phyloP scores from a whole-genome alignment of 805 yeast species.

The Saccharomycopsis fermentans region DNA sequence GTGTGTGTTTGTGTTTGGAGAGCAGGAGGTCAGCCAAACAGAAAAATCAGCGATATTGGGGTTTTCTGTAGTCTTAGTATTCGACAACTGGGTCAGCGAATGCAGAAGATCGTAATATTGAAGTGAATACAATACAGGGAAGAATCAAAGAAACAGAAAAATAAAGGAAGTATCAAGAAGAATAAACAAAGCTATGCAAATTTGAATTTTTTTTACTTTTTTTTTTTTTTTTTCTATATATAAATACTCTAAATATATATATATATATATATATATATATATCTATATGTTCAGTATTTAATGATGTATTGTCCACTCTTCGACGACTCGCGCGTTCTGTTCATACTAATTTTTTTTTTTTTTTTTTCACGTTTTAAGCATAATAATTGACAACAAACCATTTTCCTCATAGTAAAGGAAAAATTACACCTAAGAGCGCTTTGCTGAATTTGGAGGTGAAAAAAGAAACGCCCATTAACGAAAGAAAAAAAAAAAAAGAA shows the following conservation, averaged over 20 bases:
- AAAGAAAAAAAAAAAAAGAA: neutral
- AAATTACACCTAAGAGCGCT: neutral
- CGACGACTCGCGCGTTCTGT: neutral
- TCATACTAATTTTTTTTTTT: neutral
- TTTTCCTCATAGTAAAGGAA: neutral
- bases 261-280: neutral
- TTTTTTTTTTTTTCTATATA: neutral
- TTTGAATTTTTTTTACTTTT: too few species aligned
- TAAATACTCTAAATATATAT: neutral
- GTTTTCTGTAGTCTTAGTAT: too few species aligned
- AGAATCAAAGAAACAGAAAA: neutral
- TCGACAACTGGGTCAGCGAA: too few species aligned
- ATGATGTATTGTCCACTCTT: neutral
- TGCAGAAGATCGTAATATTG: too few species aligned
- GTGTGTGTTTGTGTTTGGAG: neutral
- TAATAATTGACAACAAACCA: constrained; percentile 1
- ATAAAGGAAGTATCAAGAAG: neutral
- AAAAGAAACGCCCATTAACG: neutral
- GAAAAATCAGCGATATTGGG: neutral
- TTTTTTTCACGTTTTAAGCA: neutral
- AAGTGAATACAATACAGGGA: neutral
- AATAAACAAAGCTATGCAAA: too few species aligned
- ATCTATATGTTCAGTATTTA: neutral
- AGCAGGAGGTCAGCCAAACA: neutral
- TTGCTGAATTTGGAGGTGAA: neutral